Percentiles rank a stretch among this genome's conserved stretches.
These are phyloP conservation scores for Botryotinia globosa DNA, from an alignment of 2,329 filamentous ascomycete genomes.

Conservation along the genomic window DNA sequence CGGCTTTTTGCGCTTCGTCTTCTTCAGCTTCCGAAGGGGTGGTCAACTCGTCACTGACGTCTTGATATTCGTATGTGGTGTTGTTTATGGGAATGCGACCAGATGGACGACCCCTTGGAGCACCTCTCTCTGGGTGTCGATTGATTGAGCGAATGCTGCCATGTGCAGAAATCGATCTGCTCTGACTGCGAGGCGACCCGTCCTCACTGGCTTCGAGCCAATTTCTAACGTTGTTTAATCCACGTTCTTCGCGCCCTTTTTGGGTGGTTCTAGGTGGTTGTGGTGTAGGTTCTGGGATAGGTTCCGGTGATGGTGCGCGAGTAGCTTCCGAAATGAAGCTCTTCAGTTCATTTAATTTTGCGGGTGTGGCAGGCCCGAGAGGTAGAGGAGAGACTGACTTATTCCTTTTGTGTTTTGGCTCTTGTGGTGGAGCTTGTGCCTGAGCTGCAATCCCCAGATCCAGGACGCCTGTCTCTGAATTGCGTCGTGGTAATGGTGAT, in stretches of 20 bases:
- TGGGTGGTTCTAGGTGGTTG: slow-evolving; percentile 21
- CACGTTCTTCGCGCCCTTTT: slow-evolving; percentile 21
- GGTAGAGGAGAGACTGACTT: slow-evolving; percentile 30
- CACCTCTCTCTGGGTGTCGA: slow-evolving; percentile 26
- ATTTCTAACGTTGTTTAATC: slow-evolving; percentile 27
- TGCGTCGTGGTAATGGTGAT: slow-evolving; percentile 31
- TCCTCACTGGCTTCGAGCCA: slow-evolving; percentile 30
- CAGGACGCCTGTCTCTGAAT: slow-evolving; percentile 38
- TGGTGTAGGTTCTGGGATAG: slow-evolving; percentile 1
- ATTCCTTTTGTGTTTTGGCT: slow-evolving; percentile 24
- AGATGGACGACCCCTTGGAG: slow-evolving; percentile 8
- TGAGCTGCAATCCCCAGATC: slow-evolving; percentile 26
- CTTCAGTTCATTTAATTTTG: slow-evolving; percentile 15
- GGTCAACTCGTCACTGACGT: slow-evolving; percentile 29
- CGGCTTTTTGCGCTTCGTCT: not conserved
- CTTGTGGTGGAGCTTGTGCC: slow-evolving; percentile 16
- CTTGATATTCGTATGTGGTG: slow-evolving; percentile 26
- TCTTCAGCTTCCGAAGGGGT: slow-evolving; percentile 25
- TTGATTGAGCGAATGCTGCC: slow-evolving; percentile 30
- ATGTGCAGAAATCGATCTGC: slow-evolving; percentile 34
- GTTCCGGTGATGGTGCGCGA: slow-evolving; percentile 15
- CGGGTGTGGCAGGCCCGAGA: slow-evolving; percentile 17
- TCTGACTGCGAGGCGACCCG: slow-evolving; percentile 24
- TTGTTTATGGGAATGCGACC: slow-evolving; percentile 21
- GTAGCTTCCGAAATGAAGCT: slow-evolving; percentile 24